Evolutionary conservation across 305 asterid species (phyloP).

Genomic region (Nicotiana rustica): DNA sequence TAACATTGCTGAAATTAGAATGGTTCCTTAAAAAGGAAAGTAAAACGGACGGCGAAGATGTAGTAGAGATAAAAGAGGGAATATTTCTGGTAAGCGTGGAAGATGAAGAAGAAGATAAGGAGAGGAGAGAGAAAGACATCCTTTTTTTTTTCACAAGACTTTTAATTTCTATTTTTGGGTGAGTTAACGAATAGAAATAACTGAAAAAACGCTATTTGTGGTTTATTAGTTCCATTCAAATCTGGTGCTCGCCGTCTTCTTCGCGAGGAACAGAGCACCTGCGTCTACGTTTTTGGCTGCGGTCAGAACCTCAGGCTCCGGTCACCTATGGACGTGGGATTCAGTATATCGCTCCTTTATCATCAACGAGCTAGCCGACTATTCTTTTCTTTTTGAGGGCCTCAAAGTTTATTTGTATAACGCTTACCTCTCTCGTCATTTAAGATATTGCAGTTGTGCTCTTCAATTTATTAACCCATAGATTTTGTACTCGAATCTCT

Average conservation of each 20-base stretch:
- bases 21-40: constrained; percentile 31
- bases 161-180: background rate
- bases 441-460: background rate
- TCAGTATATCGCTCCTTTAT: background rate
- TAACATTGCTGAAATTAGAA: constrained; percentile 1
- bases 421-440: background rate
- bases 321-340: constrained; percentile 10
- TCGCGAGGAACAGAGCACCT: background rate
- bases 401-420: background rate
- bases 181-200: background rate
- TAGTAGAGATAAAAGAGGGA: constrained; percentile 38
- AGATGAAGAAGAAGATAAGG: constrained; percentile 45
- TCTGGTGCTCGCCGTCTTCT: constrained; percentile 8
- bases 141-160: background rate
- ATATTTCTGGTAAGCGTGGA: constrained; percentile 35
- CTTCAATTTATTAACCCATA: background rate
- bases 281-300: background rate
- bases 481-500: too few relatives aligned
- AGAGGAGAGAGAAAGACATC: constrained; percentile 56
- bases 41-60: constrained; percentile 49
- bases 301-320: constrained; percentile 16
- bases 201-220: background rate
- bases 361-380: background rate
- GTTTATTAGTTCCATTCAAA: constrained; percentile 5
- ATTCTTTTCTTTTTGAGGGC: background rate